A percentile compares a stretch with the other conserved stretches of the same genome.
Conservation (phyloP, 1,284 basidiomycete genomes). For the Neolentinus lepideus region DNA sequence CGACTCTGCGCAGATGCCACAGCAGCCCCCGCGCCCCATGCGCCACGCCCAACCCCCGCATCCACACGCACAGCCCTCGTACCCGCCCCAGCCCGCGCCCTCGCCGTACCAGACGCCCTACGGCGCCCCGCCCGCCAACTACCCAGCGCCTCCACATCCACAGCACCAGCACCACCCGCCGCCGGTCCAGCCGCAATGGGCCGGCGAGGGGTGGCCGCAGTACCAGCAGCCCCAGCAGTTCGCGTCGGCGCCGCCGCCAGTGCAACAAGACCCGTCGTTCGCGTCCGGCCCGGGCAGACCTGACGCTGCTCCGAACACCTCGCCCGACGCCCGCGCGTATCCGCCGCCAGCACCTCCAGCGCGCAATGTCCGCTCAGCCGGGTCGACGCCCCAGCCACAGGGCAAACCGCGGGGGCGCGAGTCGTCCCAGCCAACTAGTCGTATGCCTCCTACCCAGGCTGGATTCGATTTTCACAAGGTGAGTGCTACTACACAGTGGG, state of each 20-base stretch:
- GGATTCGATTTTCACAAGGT: constrained; percentile 51
- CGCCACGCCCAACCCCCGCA: constrained; percentile 25
- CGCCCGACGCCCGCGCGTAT: background rate
- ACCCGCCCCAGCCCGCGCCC: constrained; percentile 19
- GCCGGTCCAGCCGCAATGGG: constrained; percentile 24
- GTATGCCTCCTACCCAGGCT: constrained; percentile 7
- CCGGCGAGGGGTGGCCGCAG: constrained; percentile 22
- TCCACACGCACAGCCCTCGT: constrained; percentile 24
- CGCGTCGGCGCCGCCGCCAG: constrained; percentile 17
- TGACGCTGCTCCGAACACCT: constrained; percentile 13
- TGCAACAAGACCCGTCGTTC: constrained; percentile 22
- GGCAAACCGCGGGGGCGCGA: constrained; percentile 23
- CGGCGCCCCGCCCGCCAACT: constrained; percentile 5
- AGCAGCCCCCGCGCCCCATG: constrained; percentile 21
- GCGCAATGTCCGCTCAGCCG: constrained; percentile 16
- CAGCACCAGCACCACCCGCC: constrained; percentile 8
- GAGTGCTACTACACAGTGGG: constrained; percentile 8
- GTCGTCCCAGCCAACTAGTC: background rate
- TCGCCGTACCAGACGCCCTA: constrained; percentile 6
- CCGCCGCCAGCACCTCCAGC: constrained; percentile 16
- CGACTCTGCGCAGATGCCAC: constrained; percentile 29
- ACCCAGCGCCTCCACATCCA: constrained; percentile 16
- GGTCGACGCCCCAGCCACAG: constrained; percentile 15
- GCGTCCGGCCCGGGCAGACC: constrained; percentile 25
- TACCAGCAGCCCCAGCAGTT: constrained; percentile 14